Evolutionary conservation across 495 filamentous ascomycete species (phyloP).

Genomic region (Podospora sp.): DNA sequence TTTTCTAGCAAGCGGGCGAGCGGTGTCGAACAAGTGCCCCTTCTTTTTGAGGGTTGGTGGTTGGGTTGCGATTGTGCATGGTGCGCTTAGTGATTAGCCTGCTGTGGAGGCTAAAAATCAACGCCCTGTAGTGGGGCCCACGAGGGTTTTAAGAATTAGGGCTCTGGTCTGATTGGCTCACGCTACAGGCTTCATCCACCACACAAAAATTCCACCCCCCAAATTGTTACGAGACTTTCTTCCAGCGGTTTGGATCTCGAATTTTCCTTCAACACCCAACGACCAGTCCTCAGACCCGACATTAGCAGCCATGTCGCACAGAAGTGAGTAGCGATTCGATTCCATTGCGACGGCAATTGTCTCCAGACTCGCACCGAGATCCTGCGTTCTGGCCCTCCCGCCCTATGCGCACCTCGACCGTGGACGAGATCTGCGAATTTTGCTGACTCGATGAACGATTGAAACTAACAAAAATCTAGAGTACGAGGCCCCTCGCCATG

Average conservation of each 20-base stretch:
- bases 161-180: constrained; percentile 36
- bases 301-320: constrained; percentile 43
- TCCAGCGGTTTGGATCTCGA: constrained; percentile 27
- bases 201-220: constrained; percentile 34
- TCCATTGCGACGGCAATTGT: constrained; percentile 15
- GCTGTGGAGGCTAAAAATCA: not conserved
- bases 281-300: constrained; percentile 25
- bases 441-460: not conserved
- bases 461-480: constrained; percentile 58
- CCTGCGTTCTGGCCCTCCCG: not conserved
- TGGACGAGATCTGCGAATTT: not conserved
- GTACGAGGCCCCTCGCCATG: constrained; percentile 93
- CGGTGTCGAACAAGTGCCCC: not conserved
- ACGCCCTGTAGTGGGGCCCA: not conserved
- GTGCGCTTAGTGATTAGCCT: not conserved
- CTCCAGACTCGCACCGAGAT: not conserved
- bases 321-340: constrained; percentile 34
- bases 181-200: constrained; percentile 29
- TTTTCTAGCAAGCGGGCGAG: not conserved
- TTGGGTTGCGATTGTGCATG: not conserved
- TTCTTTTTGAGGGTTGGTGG: not conserved
- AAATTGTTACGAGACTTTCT: constrained; percentile 30
- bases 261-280: constrained; percentile 35
- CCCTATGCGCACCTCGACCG: not conserved
- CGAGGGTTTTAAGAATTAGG: constrained; percentile 28